phyloP scores from a whole-genome alignment of 768 basidiomycete species.

The Naganishia kalamii region DNA sequence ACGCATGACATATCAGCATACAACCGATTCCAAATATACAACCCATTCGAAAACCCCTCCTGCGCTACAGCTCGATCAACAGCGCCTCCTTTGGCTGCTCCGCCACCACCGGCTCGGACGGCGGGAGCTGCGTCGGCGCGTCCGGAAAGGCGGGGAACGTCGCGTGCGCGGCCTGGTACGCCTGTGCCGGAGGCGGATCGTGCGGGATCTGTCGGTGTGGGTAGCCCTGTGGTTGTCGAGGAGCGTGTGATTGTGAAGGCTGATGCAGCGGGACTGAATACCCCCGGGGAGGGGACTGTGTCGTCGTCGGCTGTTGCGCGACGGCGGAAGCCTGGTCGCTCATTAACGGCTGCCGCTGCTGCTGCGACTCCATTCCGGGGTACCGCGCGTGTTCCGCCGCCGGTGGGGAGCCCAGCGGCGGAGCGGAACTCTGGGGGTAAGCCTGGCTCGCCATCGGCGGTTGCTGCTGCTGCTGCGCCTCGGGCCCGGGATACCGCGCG shows the following conservation, averaged over 20 bases:
- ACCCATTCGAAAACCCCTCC: background rate
- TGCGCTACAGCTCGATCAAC: slow-evolving; percentile 40
- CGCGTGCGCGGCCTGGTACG: background rate
- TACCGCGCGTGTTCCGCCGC: background rate
- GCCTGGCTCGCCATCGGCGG: slow-evolving; percentile 29
- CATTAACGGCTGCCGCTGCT: slow-evolving; percentile 21
- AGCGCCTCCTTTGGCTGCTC: slow-evolving; percentile 40
- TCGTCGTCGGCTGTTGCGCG: background rate
- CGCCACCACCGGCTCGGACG: slow-evolving; percentile 24
- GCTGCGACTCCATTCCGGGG: no score
- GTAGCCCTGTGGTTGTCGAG: no score
- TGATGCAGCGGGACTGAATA: background rate
- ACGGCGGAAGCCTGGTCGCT: slow-evolving; percentile 25
- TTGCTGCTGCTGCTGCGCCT: slow-evolving; percentile 19
- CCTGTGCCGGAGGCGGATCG: no score
- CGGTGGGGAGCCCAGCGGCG: slow-evolving; percentile 17
- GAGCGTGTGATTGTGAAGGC: background rate
- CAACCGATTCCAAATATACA: background rate
- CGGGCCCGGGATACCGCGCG: no score
- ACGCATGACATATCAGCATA: background rate
- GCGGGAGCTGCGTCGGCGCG: slow-evolving; percentile 30
- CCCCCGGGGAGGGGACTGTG: slow-evolving; percentile 1
- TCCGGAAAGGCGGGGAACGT: slow-evolving; percentile 41
- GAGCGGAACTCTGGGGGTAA: slow-evolving; percentile 24
- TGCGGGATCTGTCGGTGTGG: no score